Conservation (phyloP, 768 basidiomycete species). For the Clitopilus hobsonii region DNA sequence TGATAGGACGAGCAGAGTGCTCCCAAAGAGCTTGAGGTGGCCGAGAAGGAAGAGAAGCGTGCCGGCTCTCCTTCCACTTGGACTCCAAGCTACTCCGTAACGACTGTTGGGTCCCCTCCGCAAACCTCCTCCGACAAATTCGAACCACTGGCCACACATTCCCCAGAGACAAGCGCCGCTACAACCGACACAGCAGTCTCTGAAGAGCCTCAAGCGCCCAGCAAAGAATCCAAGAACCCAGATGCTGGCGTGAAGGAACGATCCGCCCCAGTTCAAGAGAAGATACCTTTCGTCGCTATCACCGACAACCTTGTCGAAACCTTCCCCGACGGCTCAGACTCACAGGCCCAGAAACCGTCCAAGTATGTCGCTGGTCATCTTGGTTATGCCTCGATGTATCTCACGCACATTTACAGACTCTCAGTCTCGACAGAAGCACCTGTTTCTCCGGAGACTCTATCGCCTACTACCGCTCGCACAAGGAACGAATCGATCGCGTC, state of each 20-base stretch:
- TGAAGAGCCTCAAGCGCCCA: not conserved
- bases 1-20: not conserved
- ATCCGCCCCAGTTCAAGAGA: not conserved
- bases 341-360: conserved; percentile 4
- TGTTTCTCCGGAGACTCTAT: conserved; percentile 8
- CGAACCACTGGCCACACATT: conserved; percentile 11
- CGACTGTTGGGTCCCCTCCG: conserved; percentile 9
- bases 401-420: conserved; percentile 8
- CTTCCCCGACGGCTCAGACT: conserved; percentile 11
- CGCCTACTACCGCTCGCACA: conserved; percentile 24
- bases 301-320: conserved; percentile 4
- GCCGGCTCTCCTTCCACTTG: conserved; percentile 10
- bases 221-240: not conserved
- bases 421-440: conserved; percentile 4
- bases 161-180: not conserved
- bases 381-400: not conserved
- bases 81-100: conserved; percentile 15
- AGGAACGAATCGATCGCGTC: conserved; percentile 51
- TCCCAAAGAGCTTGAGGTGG: not conserved
- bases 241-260: not conserved
- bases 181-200: not conserved
- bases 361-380: conserved; percentile 1
- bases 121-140: conserved; percentile 6
- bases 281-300: not conserved
- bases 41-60: conserved; percentile 1